phyloP scores from a whole-genome alignment of 2,329 filamentous ascomycete species.

The Nakataea oryzae region DNA sequence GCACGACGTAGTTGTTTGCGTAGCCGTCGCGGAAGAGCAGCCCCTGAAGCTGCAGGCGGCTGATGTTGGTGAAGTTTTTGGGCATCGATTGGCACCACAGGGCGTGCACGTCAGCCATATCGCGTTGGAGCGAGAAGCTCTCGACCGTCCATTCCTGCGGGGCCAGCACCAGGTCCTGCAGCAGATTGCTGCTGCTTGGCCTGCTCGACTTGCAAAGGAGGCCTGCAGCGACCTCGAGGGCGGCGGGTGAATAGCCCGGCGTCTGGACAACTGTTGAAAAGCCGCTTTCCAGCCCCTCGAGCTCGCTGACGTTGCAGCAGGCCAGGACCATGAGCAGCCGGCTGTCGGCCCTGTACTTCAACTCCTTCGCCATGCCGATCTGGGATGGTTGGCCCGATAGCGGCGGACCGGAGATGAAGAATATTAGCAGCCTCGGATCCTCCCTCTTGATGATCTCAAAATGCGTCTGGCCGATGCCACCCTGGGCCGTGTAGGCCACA shows the following conservation, averaged over 20 bases:
- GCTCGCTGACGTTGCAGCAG: slow-evolving; percentile 33
- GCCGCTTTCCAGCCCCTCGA: slow-evolving; percentile 24
- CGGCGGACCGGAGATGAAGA: slow-evolving; percentile 44
- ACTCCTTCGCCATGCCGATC: slow-evolving; percentile 35
- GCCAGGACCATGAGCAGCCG: slow-evolving; percentile 41
- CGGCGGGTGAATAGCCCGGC: slow-evolving; percentile 32
- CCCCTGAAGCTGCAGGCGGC: slow-evolving; percentile 27
- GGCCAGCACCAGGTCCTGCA: slow-evolving; percentile 16
- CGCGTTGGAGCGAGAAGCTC: slow-evolving; percentile 18
- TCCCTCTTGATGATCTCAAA: slow-evolving; percentile 48
- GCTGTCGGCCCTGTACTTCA: slow-evolving; percentile 19
- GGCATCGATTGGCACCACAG: slow-evolving; percentile 38
- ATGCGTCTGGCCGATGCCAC: slow-evolving; percentile 55
- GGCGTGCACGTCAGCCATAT: slow-evolving; percentile 27
- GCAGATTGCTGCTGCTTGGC: not conserved
- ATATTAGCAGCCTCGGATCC: slow-evolving; percentile 47
- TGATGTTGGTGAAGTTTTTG: slow-evolving; percentile 31
- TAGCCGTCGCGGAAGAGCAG: slow-evolving; percentile 45
- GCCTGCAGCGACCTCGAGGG: slow-evolving; percentile 39
- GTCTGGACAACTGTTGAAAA: slow-evolving; percentile 44
- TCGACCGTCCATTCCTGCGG: slow-evolving; percentile 30
- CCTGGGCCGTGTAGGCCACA: slow-evolving; percentile 56
- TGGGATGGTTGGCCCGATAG: slow-evolving; percentile 38
- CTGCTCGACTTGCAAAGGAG: slow-evolving; percentile 32
- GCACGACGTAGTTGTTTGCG: slow-evolving; percentile 45